These are phyloP conservation scores for Neurospora sp. DNA, from an alignment of 495 filamentous ascomycete species.

Conservation along the genomic window DNA sequence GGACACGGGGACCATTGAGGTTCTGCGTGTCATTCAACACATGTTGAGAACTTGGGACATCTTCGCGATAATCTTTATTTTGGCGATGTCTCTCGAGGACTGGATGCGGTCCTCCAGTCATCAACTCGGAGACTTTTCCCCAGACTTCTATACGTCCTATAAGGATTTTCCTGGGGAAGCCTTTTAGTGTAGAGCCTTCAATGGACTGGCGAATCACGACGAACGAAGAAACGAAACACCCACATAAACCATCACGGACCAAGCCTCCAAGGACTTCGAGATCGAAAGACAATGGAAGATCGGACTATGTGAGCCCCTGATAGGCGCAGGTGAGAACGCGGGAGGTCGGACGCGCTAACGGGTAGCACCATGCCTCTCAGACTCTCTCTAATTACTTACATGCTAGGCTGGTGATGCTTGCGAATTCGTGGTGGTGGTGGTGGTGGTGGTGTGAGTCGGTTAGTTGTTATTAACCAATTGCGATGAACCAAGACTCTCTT, in stretches of 20 bases:
- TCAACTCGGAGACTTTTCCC: neutral
- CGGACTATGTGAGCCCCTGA: neutral
- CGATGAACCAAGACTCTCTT: neutral
- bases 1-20: neutral
- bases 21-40: neutral
- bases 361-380: neutral
- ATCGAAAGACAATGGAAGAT: neutral
- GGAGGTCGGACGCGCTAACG: neutral
- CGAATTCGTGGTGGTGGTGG: neutral
- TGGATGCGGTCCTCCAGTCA: neutral
- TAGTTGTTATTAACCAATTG: neutral
- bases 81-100: neutral
- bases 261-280: neutral
- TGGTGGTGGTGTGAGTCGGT: neutral
- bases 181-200: neutral
- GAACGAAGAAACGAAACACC: neutral
- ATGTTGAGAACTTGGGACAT: neutral
- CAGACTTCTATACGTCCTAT: neutral
- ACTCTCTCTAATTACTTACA: neutral
- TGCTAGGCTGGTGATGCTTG: neutral
- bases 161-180: neutral
- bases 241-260: neutral
- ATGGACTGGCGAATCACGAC: neutral
- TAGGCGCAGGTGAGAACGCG: neutral
- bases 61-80: neutral